Evolutionary conservation across 768 basidiomycete species (phyloP), one percentile per base, ranked within the genome.

Genomic region (Rhodosporidiobolus sp.): DNA sequence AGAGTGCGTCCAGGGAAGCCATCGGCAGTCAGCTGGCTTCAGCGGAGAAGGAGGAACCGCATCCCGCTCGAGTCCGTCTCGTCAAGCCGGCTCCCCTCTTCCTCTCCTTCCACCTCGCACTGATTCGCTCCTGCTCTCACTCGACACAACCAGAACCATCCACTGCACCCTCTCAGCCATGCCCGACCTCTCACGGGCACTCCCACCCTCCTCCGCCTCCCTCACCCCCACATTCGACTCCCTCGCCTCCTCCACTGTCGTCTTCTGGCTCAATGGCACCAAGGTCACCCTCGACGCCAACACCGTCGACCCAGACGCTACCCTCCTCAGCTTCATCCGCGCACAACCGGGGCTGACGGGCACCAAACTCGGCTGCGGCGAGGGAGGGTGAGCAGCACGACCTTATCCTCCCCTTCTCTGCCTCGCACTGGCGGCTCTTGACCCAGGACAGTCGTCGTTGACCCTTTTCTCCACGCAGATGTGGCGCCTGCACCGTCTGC

Each of bases 361-460:
- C 2, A 77, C 78, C 3, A 79, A 79, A 58, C 71, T 75, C 1
- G 78, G 76, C 6, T 79, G 78, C 45, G 70, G 67, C 22, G 77
- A 78, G 56, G 78, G 78, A 53, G 78, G 77, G 3, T 78, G 77
- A 50, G 77, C n/a, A n/a, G n/a, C n/a, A n/a, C n/a, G 77, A 17
- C 76, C 76, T 3, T 74, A 72, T 57, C 75, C 74, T 73, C 49
- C 61, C 14, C 14, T 43, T 14, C 38, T 43, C 38, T 14, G 38
- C 38, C 34, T 26, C 43, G 3, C 34, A 9, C 34, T 22, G 7
- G 11, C 26, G 11, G 3, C 35, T 35, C 6, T 7, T 34, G 4
- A 34, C 57, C 26, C 5, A 20, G 9, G 1, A 22, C 32, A 22
- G 24, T 22, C 52, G 63, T 43, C 14, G 14, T 14, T 22, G 60